These are phyloP conservation scores for Phytomonas francai DNA, from an alignment of 208 protist genomes.

Conservation along the genomic window DNA sequence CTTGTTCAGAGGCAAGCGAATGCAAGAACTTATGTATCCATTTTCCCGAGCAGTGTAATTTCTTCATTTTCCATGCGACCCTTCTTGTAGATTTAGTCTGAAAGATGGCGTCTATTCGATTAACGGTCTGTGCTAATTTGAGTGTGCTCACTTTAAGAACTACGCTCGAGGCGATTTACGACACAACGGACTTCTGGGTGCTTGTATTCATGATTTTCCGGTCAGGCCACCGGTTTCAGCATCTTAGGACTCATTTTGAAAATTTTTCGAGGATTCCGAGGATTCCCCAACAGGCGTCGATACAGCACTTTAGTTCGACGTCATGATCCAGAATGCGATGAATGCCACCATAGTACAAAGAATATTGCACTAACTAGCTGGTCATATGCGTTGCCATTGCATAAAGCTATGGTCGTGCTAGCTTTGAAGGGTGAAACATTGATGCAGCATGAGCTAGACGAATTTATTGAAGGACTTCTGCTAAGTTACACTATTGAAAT, in stretches of 20 bases:
- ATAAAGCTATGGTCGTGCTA: slow-evolving; percentile 89
- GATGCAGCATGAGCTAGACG: slow-evolving; percentile 85
- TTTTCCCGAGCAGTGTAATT: not conserved
- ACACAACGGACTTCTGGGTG: not conserved
- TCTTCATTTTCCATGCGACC: not conserved
- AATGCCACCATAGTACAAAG: slow-evolving; percentile 39
- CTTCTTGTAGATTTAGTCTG: not conserved
- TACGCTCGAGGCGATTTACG: not conserved
- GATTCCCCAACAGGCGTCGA: not conserved
- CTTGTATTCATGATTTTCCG: not conserved
- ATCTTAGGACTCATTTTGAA: not conserved
- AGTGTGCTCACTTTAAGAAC: not conserved
- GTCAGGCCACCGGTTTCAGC: not conserved
- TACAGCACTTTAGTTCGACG: slow-evolving; percentile 26
- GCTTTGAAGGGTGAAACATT: slow-evolving; percentile 75
- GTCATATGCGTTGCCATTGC: slow-evolving; percentile 72
- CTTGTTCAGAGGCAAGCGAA: not conserved
- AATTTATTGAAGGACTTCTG: slow-evolving; percentile 32
- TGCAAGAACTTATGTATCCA: not conserved
- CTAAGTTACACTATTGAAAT: slow-evolving; percentile 59
- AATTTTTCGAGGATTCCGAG: not conserved
- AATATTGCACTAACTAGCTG: slow-evolving; percentile 6
- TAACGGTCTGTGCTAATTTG: not conserved
- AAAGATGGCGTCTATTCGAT: not conserved
- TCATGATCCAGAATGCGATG: slow-evolving; percentile 29